Conservation (phyloP, 371 early-diverging fungal genomes). For the Haplosporangium sp. region DNA sequence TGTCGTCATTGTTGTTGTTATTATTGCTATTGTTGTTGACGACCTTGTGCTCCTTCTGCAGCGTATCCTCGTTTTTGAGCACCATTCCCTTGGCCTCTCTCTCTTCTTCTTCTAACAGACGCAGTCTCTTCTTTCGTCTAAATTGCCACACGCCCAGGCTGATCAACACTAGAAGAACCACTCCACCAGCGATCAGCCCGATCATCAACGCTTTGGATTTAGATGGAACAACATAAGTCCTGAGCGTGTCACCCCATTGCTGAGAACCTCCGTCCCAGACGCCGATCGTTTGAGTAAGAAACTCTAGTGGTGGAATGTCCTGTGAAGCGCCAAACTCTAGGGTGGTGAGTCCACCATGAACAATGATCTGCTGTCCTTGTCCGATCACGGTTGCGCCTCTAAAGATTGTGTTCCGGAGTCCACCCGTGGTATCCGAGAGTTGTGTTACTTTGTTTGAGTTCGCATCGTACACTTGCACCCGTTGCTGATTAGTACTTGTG, state of each 20-base stretch:
- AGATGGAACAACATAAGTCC: slow-evolving; percentile 12
- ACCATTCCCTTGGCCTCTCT: slow-evolving; percentile 36
- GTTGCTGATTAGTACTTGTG: slow-evolving; percentile 8
- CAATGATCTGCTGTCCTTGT: slow-evolving; percentile 35
- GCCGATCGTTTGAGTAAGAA: slow-evolving; percentile 19
- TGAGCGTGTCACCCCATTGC: slow-evolving; percentile 21
- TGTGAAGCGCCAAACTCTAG: slow-evolving; percentile 12
- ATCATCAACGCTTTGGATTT: slow-evolving; percentile 39
- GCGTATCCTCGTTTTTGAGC: slow-evolving; percentile 39
- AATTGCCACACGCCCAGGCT: slow-evolving; percentile 24
- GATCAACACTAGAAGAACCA: slow-evolving; percentile 11
- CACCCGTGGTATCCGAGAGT: slow-evolving; percentile 10
- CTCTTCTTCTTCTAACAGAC: slow-evolving; percentile 40
- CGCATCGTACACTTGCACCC: slow-evolving; percentile 14
- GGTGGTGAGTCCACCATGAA: slow-evolving; percentile 37
- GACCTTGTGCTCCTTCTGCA: slow-evolving; percentile 38
- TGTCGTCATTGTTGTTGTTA: slow-evolving; percentile 4
- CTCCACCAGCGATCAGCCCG: slow-evolving; percentile 36
- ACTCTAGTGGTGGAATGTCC: neutral
- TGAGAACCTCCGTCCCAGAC: slow-evolving; percentile 37
- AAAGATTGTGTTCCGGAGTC: slow-evolving; percentile 42
- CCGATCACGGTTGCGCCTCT: slow-evolving; percentile 38
- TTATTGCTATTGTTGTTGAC: neutral
- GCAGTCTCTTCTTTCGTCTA: slow-evolving; percentile 13
- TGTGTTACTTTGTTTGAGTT: slow-evolving; percentile 3